Base-by-base conservation (phyloP, 768 basidiomycete species). In the Aureoboletus auriporus region DNA sequence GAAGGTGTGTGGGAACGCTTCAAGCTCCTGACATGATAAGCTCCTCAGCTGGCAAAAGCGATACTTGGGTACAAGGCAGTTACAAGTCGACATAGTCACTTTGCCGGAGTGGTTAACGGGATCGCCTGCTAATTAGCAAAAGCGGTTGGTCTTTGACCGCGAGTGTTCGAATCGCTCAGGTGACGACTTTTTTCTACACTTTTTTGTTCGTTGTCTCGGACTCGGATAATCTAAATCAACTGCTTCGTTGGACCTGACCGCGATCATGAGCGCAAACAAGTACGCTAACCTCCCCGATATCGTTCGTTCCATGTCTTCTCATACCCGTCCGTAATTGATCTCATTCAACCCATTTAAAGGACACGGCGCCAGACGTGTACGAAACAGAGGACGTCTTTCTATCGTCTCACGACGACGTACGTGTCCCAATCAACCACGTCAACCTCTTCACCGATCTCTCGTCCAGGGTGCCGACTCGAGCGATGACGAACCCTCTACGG, bases 41-140 rank as follows among this genome's bases (percentile, higher is more conserved):
- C n/a, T n/a, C n/a, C n/a, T n/a, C n/a, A 23, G 20, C 4, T 23
- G 4, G 20, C 4, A 23, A 23, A 23, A 23, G 20, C 20, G 20
- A 23, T 23, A 23, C 20, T 23, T 23, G 20, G 4, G 20, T 23
- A 4, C 20, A 23, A 23, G 20, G 20, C 20, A 23, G 20, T 23
- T 23, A 23, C 4, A 2, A 23, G 20, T 23, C 20, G 20, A 23
- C 20, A 23, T 23, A 50, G 84, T 86, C 84, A 86, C 86, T 87
- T 89, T 89, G 86, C 86, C 86, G 86, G 86, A 89, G 87, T 89
- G 86, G 86, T 89, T 88, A 89, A 87, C 82, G 81, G 80, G 80
- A 81, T 82, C 77, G 80, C 82, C 83, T 83, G 82, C 81, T 83
- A 84, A 39, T 42, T 62, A 64, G 20, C 20, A 54, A 43, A 23